phyloP scores from a whole-genome alignment of 805 yeast species.

The Candida ficus region DNA sequence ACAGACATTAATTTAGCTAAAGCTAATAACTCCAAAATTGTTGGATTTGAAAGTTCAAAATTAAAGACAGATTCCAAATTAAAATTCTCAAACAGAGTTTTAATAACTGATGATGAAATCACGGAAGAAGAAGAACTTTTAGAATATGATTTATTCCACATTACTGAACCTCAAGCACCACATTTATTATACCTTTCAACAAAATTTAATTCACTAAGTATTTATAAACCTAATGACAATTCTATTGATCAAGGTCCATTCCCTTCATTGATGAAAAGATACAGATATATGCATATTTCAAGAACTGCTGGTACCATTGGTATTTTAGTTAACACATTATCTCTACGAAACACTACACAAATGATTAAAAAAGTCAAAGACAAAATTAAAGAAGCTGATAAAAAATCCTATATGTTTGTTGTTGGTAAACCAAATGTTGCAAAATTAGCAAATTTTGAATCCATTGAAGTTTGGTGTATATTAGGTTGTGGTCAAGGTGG shows the following conservation, averaged over 20 bases:
- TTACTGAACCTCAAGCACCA: constrained; percentile 74
- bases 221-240: constrained; percentile 40
- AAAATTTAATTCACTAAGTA: constrained; percentile 48
- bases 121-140: constrained; percentile 30
- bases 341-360: constrained; percentile 67
- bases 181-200: constrained; percentile 72
- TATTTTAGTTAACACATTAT: constrained; percentile 82
- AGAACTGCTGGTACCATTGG: constrained; percentile 92
- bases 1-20: constrained; percentile 34
- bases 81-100: constrained; percentile 28
- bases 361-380: constrained; percentile 56
- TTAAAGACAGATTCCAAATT: constrained; percentile 2
- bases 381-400: constrained; percentile 69
- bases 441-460: constrained; percentile 91
- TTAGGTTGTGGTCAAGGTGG: constrained; percentile 96
- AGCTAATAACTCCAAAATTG: constrained; percentile 32
- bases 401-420: constrained; percentile 89
- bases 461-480: constrained; percentile 91
- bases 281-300: constrained; percentile 81
- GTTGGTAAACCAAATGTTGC: constrained; percentile 99
- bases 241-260: constrained; percentile 50
- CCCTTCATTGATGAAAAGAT: constrained; percentile 79
- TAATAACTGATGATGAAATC: constrained; percentile 24
- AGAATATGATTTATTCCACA: constrained; percentile 60
- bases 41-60: constrained; percentile 31